phyloP scores from a whole-genome alignment of 2,329 filamentous ascomycete genomes.

The Nectriaceae sp. region DNA sequence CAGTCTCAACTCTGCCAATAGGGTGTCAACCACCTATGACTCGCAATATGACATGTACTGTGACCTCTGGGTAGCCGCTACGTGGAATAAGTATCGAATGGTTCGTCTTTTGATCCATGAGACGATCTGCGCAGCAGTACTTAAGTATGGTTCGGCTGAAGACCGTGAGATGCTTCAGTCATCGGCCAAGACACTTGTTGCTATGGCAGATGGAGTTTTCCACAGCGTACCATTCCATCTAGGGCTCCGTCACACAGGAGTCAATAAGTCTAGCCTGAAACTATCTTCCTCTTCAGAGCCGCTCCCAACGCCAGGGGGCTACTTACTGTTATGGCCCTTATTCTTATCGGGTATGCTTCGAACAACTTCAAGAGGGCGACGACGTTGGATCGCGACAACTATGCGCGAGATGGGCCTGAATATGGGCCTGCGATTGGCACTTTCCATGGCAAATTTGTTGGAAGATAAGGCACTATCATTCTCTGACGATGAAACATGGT shows the following conservation, averaged over 20 bases:
- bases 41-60: constrained; percentile 16
- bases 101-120: constrained; percentile 20
- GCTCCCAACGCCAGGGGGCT: constrained; percentile 12
- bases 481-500: constrained; percentile 17
- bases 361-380: constrained; percentile 12
- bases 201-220: constrained; percentile 19
- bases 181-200: constrained; percentile 6
- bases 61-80: constrained; percentile 18
- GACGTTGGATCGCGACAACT: constrained; percentile 13
- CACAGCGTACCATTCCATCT: constrained; percentile 21
- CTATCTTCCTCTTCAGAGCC: neutral
- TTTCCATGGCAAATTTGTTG: constrained; percentile 19
- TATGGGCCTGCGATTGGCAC: constrained; percentile 21
- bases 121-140: constrained; percentile 15
- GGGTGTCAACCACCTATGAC: constrained; percentile 8
- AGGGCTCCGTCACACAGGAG: constrained; percentile 5
- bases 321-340: constrained; percentile 19
- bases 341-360: constrained; percentile 19
- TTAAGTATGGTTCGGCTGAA: constrained; percentile 10
- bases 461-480: constrained; percentile 17
- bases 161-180: constrained; percentile 8
- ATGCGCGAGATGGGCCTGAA: constrained; percentile 16
- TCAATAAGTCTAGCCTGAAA: neutral
- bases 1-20: constrained; percentile 5
- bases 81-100: constrained; percentile 24